Evolutionary conservation across 371 early-diverging fungal genomes (phyloP), one percentile per base, ranked within the genome.

Genomic region (Mucor ambiguus): DNA sequence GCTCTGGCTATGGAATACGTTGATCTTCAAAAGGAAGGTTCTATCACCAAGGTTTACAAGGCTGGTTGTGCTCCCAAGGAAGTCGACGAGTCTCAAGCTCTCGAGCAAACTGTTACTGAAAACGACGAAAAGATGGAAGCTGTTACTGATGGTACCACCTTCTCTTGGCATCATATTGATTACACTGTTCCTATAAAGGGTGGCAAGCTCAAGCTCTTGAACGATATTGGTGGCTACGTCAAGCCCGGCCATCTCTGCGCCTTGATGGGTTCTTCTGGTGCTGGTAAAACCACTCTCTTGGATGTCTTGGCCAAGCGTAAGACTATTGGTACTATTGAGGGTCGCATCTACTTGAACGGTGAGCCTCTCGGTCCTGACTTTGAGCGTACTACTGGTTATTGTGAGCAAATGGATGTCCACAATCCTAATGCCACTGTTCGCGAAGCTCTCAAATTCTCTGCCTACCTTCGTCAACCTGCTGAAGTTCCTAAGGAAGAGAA

Each of bases 211-310:
- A 78, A 85, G 71, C 78, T 87, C 32, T 74, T 87, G 48, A 76
- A 81, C 67, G 82, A 84, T 43, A 73, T 90, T 60, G 74, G 74
- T 60, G 82, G 85, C 54, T 84, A 86, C 57, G 84, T 85, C 30
- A 75, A 81, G 52, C 87, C 88, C 56, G 76, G 87, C 24, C 78
- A 89, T 67, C 77, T 93, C 72, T 87, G 89, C 12, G 96, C 95
- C 20, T 76, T 96, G 20, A 90, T 96, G 91, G 95, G 95, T 38
- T 85, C 91, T 12, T 90, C 91, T 33, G 95, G 95, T 71, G 90
- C 93, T 37, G 97, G 97, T 67, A 97, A 97, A 78, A 92, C 95
- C 0, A 93, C 96, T 24, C 84, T 96, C 2, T 71, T 95, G 74
- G 96, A 97, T 77, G 85, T 94, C 3, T 79, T 93, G 26, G 89